Evolutionary conservation across 768 basidiomycete species (phyloP), one percentile per base, ranked within the genome.

Genomic region (Phlebiopsis flavidoalba): DNA sequence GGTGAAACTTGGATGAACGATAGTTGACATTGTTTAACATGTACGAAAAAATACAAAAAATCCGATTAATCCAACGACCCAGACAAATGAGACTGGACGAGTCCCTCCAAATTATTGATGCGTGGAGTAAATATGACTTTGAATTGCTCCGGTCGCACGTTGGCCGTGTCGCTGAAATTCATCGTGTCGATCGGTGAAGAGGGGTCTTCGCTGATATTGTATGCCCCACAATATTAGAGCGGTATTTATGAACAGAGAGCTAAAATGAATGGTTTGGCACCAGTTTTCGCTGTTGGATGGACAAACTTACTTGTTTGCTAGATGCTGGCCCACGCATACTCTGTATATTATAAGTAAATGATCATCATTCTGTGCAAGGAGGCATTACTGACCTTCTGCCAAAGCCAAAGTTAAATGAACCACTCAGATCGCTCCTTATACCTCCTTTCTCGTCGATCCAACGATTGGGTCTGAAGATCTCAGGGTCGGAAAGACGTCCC

Each of bases 211-310:
- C 73, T 74, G 22, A 91, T 74, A 1, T 70, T 76, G 76, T 89
- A 89, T 0, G 86, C 82, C n/a, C 85, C 87, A 89, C 36, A 87
- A 70, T 1, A 85, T 72, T 14, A 87, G 76, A 0, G 85, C 85
- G 0, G 83, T 80, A 60, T 86, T 89, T 63, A 89, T 75, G 65
- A 86, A 87, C 2, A 89, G 71, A 7, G 87, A 89, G 5, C 85
- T 70, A 2, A 11, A 17, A 57, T 49, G 11, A 5, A 19, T 21
- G 6, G 15, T 15, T 11, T 26, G 36, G 8, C 19, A 0, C 26
- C 26, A 31, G 26, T 6, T 6, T 31, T 31, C 56, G 3, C n/a
- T 5, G 45, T 8, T 21, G 17, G 15, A 24, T 21, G 21, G 36
- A 10, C 33, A 5, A 6, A 19, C 57, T 10, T 15, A 72, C 67